A percentile compares a stretch with the other conserved stretches of the same genome.
Conservation (phyloP, 2,329 filamentous ascomycete genomes). For the Colletotrichum phormii region DNA sequence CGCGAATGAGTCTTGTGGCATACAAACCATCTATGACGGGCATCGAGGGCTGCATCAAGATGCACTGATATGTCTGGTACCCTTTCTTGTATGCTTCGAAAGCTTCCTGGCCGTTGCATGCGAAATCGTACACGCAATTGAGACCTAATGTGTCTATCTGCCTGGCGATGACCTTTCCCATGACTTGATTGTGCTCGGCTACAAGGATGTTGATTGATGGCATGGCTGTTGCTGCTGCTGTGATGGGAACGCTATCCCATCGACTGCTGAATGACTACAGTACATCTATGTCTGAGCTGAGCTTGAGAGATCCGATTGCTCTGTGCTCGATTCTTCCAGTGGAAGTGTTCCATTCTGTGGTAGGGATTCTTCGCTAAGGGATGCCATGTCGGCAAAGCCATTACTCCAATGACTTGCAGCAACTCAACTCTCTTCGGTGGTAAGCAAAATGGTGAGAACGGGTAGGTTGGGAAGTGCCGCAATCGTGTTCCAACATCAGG, state of each 20-base stretch:
- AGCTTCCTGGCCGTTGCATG: constrained; percentile 48
- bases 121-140: constrained; percentile 40
- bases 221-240: not conserved
- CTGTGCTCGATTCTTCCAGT: not conserved
- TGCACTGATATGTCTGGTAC: constrained; percentile 41
- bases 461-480: no score
- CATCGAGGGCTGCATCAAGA: constrained; percentile 57
- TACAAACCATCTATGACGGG: constrained; percentile 56
- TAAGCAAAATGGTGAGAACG: not conserved
- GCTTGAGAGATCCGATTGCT: not conserved
- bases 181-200: not conserved
- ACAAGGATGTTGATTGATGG: not conserved
- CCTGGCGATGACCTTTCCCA: not conserved
- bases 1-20: constrained; percentile 53
- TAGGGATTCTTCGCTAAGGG: not conserved
- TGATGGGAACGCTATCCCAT: not conserved
- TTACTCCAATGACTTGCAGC: not conserved
- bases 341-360: not conserved
- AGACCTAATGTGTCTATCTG: constrained; percentile 42
- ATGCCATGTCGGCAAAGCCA: not conserved
- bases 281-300: not conserved
- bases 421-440: not conserved
- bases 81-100: constrained; percentile 43
- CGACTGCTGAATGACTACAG: no score
- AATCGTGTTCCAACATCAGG: no score